Base-by-base conservation (phyloP, 768 basidiomycete species). In the Mycena pura region DNA sequence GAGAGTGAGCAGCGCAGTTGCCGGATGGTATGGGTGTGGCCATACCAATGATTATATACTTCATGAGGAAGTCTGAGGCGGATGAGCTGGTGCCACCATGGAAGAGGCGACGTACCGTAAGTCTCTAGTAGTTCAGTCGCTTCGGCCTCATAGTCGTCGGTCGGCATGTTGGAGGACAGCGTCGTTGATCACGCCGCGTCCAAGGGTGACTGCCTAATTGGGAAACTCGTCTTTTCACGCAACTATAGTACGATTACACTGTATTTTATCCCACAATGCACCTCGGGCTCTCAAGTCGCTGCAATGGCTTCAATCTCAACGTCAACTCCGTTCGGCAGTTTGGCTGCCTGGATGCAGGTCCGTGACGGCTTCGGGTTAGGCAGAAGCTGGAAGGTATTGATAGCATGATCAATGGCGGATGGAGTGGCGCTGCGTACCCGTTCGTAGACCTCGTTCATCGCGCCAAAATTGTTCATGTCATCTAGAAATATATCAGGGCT, bases 11-110 rank as follows among this genome's bases (percentile, higher is more conserved):
- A 51, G 53, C 62, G 24, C 22, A 50, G 32, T 29, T 58, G 54
- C 53, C 48, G 55, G 44, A 59, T 56, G 29, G 49, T 29, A 24
- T 47, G 41, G 29, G 34, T 57, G 47, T 19, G 46, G 44, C 46
- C 81, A 60, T 67, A 93, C 96, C 96, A 69, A 98, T 94, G 67
- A 99, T 86, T 72, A 98, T 97, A 77, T 95, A 95, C 80, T 99
- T 99, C 89, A 98, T 94, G 67, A 99, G 86, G 76, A 97, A 99
- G 78, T 99, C 97, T 97, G 75, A 57, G 43, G 15, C 66, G 44
- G 55, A 63, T 70, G 67, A 66, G 51, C 60, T 60, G 50, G 57
- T 48, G 57, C 31, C 24, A 43, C 11, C 28, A 52, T 25, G 49
- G 28, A 38, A 19, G 28, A 22, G 43, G 46, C 46, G 36, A 61